Conservation (phyloP, 345 rosid species). For the Garcia nutans region DNA sequence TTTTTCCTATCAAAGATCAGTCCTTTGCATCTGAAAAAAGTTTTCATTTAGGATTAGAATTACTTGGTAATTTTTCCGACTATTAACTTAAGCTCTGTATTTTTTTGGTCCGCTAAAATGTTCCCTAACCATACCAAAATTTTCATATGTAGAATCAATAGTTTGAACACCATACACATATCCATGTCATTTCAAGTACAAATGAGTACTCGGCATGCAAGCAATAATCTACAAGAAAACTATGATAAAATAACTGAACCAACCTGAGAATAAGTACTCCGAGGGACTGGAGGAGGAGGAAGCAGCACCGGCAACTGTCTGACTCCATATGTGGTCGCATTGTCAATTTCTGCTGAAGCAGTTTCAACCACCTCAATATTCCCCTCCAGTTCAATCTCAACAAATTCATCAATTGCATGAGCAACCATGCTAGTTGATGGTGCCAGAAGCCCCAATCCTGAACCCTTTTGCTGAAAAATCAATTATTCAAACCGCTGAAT, state of each 20-base stretch:
- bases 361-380: slow-evolving; percentile 42
- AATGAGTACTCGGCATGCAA: background rate
- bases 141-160: background rate
- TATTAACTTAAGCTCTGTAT: too few species aligned
- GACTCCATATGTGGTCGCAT: slow-evolving; percentile 1
- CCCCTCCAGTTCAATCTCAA: slow-evolving; percentile 53
- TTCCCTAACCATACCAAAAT: too few species aligned
- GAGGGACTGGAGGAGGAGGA: slow-evolving; percentile 45
- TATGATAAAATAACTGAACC: background rate
- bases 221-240: background rate
- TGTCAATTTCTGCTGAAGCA: slow-evolving; percentile 22
- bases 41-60: too few species aligned
- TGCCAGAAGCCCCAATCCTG: slow-evolving; percentile 30
- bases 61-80: too few species aligned
- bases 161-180: background rate
- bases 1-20: too few species aligned
- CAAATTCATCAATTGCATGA: slow-evolving; percentile 45
- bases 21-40: too few species aligned
- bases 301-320: slow-evolving; percentile 42
- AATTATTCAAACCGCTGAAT: background rate
- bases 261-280: slow-evolving; percentile 46
- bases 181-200: background rate
- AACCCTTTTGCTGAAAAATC: slow-evolving; percentile 36
- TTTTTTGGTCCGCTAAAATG: too few species aligned
- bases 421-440: slow-evolving; percentile 79